Base-by-base conservation (phyloP, 2,329 filamentous ascomycete genomes). In the Phialophora tarda region DNA sequence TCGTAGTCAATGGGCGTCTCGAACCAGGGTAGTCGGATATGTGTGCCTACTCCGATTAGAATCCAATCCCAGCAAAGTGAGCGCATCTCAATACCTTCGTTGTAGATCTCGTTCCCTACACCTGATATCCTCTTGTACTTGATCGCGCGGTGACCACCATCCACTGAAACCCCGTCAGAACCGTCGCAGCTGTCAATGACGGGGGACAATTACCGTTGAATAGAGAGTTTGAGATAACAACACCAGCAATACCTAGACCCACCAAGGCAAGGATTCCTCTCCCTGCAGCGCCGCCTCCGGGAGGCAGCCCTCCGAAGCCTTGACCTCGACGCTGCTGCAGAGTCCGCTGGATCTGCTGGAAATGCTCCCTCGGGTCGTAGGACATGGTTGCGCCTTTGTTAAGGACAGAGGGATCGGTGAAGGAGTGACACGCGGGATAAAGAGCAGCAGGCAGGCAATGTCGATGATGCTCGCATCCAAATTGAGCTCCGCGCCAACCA, bases 131-230 rank as follows among this genome's bases (percentile, higher is more conserved):
- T 90, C 74, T 90, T 93, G 83, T 99, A 99, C 82, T 99, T 99
- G 86, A 99, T 99, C 72, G 95, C 95, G 77, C 95, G 90, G 81
- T 98, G 95, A 82, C 95, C 95, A 89, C 95, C 95, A 77, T 99
- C 95, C 75, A 99, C 95, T 88, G 68, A 47, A 59, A 11, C 6
- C 17, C 10, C 47, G 69, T 59, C 34, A 71, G 66, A 57, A 65
- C 17, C 59, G 21, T 53, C 53, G 17, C 21, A n/a, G 6, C 10
- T 7, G 11, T 21, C 8, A 44, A n/a, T n/a, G 23, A 53, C n/a
- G 28, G 7, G 14, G 75, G 26, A 70, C 24, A 55, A 24, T 32
- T 78, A 89, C 87, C 88, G 82, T 90, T 90, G 80, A 89, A 90
- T 7, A 90, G 83, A 57, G 88, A 84, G 78, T 89, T 89, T 50